A percentile compares a stretch with the other conserved stretches of the same genome.
Conservation (phyloP, 176 grass and related monocot species). For the Echinochloa phyllopogon region DNA sequence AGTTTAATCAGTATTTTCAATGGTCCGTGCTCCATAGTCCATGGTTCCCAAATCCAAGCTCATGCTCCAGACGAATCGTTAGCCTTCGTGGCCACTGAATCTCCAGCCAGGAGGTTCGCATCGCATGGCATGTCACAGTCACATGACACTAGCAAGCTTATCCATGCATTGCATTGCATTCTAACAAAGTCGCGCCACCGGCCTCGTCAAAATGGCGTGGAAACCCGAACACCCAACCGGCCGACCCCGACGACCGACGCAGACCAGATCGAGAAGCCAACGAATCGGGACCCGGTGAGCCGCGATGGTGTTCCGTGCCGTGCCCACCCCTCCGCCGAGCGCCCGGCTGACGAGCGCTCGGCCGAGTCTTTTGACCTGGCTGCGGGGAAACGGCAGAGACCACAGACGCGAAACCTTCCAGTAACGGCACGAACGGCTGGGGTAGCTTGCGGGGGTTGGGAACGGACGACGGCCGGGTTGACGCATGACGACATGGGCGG, state of each 20-base stretch:
- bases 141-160: no score
- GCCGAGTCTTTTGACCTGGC: conserved; percentile 28
- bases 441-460: background rate
- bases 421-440: conserved; percentile 6
- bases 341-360: background rate
- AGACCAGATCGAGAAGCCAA: background rate
- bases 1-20: background rate
- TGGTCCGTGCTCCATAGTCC: background rate
- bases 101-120: no score
- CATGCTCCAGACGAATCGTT: no score
- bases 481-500: conserved; percentile 18
- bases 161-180: background rate
- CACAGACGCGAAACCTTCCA: background rate
- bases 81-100: no score
- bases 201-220: background rate
- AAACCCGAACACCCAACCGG: background rate
- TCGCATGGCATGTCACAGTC: no score
- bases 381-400: background rate
- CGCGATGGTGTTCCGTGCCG: background rate
- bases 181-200: background rate
- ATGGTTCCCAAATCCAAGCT: background rate
- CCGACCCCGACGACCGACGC: background rate
- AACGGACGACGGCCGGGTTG: conserved; percentile 2
- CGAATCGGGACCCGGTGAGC: background rate
- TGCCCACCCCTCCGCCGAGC: background rate